phyloP scores from a whole-genome alignment of 495 filamentous ascomycete genomes.

The Xeromyces bisporus region DNA sequence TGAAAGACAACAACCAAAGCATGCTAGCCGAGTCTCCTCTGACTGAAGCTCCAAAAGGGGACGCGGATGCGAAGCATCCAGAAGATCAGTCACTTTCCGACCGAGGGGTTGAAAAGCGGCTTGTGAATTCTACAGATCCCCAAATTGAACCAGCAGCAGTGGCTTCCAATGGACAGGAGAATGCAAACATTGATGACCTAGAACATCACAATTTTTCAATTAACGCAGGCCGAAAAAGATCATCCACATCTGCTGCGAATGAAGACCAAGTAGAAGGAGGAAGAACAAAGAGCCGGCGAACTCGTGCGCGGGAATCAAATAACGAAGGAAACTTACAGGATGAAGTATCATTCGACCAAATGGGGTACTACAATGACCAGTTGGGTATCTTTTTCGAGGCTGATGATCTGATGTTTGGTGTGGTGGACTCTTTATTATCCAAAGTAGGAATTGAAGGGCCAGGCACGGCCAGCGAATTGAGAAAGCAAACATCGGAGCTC shows the following conservation, averaged over 20 bases:
- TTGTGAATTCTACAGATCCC: constrained; percentile 24
- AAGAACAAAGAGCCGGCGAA: constrained; percentile 66
- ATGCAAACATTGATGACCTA: constrained; percentile 12
- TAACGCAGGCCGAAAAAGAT: constrained; percentile 27
- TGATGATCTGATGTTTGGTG: constrained; percentile 61
- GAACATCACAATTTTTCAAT: constrained; percentile 15
- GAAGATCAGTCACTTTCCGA: constrained; percentile 28
- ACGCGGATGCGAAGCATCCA: constrained; percentile 7
- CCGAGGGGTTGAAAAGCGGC: constrained; percentile 25
- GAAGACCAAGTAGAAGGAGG: constrained; percentile 38
- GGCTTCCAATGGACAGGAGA: constrained; percentile 8
- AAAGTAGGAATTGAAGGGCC: constrained; percentile 44
- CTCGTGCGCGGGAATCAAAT: constrained; percentile 59
- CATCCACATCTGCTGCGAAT: constrained; percentile 31
- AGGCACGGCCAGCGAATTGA: constrained; percentile 25
- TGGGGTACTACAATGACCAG: constrained; percentile 55
- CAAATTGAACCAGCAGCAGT: constrained; percentile 15
- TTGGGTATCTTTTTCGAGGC: constrained; percentile 49
- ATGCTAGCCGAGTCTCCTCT: constrained; percentile 2
- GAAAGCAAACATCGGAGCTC: constrained; percentile 9
- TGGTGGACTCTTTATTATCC: constrained; percentile 45
- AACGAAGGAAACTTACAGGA: constrained; percentile 36
- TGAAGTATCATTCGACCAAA: constrained; percentile 40
- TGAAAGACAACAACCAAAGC: constrained; percentile 4
- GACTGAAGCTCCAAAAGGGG: constrained; percentile 5